Evolutionary conservation across 108 stramenopile genomes (phyloP).

Genomic region (Skeletonema marinoi): DNA sequence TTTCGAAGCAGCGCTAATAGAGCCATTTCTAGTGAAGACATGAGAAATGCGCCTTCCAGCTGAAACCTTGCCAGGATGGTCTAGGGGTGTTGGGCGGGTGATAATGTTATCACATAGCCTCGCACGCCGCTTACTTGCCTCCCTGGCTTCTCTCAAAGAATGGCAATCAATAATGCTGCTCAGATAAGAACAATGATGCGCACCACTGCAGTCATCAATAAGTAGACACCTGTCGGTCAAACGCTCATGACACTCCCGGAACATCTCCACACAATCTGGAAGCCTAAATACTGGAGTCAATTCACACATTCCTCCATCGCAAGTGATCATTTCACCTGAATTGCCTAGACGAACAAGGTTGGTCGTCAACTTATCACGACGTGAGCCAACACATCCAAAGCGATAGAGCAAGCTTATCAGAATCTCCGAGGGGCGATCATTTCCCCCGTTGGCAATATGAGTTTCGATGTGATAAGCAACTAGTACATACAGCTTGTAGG

Average conservation of each 20-base stretch:
- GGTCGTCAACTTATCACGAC: slow-evolving; percentile 20
- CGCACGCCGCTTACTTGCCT: slow-evolving; percentile 31
- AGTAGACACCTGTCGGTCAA: slow-evolving; percentile 24
- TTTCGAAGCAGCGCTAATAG: neutral
- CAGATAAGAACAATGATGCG: slow-evolving; percentile 28
- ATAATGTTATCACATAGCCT: slow-evolving; percentile 9
- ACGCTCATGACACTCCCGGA: slow-evolving; percentile 37
- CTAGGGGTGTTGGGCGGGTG: slow-evolving; percentile 8
- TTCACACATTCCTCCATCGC: slow-evolving; percentile 50
- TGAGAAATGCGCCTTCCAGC: slow-evolving; percentile 13
- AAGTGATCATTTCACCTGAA: slow-evolving; percentile 7
- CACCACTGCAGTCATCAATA: slow-evolving; percentile 4
- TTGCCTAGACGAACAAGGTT: slow-evolving; percentile 26
- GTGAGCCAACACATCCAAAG: slow-evolving; percentile 56
- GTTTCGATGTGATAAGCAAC: slow-evolving; percentile 68
- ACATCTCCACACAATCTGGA: slow-evolving; percentile 39
- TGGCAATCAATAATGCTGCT: slow-evolving; percentile 45
- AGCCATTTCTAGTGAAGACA: slow-evolving; percentile 23
- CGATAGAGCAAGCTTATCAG: slow-evolving; percentile 46
- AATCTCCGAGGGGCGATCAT: slow-evolving; percentile 43
- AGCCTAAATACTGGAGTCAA: slow-evolving; percentile 43
- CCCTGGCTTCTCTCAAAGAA: slow-evolving; percentile 31
- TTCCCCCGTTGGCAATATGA: slow-evolving; percentile 39
- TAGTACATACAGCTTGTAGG: slow-evolving; percentile 88
- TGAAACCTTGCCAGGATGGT: slow-evolving; percentile 38